Evolutionary conservation across 345 rosid species (phyloP), one percentile per base, ranked within the genome.

Genomic region (Eucalyptus erythrocorys): DNA sequence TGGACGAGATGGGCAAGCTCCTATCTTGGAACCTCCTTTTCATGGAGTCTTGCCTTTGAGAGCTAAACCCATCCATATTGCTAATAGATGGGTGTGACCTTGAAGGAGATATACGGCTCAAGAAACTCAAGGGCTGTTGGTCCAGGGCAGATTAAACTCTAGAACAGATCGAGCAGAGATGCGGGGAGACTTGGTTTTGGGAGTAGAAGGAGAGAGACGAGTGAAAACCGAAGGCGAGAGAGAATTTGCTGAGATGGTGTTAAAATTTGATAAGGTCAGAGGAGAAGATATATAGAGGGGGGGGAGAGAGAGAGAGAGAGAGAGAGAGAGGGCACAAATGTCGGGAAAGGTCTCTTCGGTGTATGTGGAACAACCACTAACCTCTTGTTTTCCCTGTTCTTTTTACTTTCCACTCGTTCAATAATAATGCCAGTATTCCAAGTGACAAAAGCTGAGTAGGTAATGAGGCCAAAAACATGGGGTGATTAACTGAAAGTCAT

Each of bases 1-100:
- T 76, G 91, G 34, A 87, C 49, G 84, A 85, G 89, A 64, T 89
- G 85, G 90, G 88, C 76, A 89, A 48, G 47, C 42, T 76, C 84
- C 84, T 76, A 80, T 90, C 93, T 88, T 93, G 95, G 94, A 93
- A 92, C 90, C 93, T 94, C 89, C 93, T 90, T 87, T 93, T 93
- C 43, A 92, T 53, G 30, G 96, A 88, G 42, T 92, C 94, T 91
- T 94, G 95, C 86, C 90, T 92, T 89, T 91, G 95, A 86, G 94
- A 85, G 85, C 92, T 93, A 85, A 92, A 92, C 90, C 91, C 89
- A 87, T 92, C 93, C 94, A 93, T 96, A 79, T 9, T 85, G 15
- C 51, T 57, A 7, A 50, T 86, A 89, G 43, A 26, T 22, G 24
- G 82, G 45, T 49, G 59, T 89, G 61, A 34, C 42, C 11, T 53